A percentile compares a stretch with the other conserved stretches of the same genome.
Conservation (phyloP, 2,329 filamentous ascomycete species). For the Trichophyton verrucosum region DNA sequence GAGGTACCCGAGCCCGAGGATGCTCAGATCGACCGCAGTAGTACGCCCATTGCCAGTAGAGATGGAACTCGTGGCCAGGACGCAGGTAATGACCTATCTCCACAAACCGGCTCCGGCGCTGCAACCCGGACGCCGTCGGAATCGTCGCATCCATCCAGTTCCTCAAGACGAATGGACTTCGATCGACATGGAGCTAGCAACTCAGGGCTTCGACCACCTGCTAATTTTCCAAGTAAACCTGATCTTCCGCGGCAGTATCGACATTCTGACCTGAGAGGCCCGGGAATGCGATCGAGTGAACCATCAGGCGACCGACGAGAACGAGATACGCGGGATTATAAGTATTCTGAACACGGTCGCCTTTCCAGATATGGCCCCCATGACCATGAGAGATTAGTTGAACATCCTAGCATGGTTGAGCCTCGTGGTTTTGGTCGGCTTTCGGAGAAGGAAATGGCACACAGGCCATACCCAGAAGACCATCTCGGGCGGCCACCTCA, state of each 20-base stretch:
- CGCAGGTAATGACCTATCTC: conserved; percentile 2
- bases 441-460: conserved; percentile 22
- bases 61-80: conserved; percentile 2
- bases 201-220: conserved; percentile 22
- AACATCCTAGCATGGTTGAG: background rate
- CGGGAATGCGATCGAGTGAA: conserved; percentile 29
- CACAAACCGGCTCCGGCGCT: background rate
- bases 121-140: conserved; percentile 16
- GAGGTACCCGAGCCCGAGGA: background rate
- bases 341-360: conserved; percentile 27
- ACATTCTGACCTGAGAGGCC: conserved; percentile 22
- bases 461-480: conserved; percentile 27
- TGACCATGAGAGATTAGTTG: conserved; percentile 21
- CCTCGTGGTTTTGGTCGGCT: background rate
- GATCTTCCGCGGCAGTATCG: conserved; percentile 24
- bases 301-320: conserved; percentile 29
- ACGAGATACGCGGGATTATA: conserved; percentile 15
- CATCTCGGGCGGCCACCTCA: conserved; percentile 25
- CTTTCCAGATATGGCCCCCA: conserved; percentile 26
- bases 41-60: background rate
- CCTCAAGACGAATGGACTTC: conserved; percentile 29
- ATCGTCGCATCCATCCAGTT: conserved; percentile 19
- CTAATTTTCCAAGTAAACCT: conserved; percentile 26
- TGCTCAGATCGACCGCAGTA: background rate
- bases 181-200: conserved; percentile 20